These are phyloP conservation scores for Ophiostoma ips DNA, from an alignment of 2,329 filamentous ascomycete species.

Conservation along the genomic window DNA sequence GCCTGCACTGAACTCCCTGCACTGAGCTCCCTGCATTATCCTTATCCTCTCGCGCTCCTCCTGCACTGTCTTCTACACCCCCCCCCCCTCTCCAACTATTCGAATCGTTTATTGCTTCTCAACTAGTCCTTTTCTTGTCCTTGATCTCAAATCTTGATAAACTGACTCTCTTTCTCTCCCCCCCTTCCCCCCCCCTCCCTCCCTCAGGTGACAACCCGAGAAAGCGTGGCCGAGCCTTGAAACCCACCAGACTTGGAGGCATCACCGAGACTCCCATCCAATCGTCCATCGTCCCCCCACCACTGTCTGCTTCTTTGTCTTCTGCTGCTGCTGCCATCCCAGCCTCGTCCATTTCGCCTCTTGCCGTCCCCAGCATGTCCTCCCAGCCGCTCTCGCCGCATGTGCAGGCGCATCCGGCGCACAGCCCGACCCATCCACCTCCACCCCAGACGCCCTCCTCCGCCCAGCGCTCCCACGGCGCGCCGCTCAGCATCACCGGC, in stretches of 20 bases:
- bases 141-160: too few species aligned
- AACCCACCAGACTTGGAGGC: constrained; percentile 35
- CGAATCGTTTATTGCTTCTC: too few species aligned
- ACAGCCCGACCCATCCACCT: constrained; percentile 4
- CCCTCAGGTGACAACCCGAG: constrained; percentile 27
- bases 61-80: neutral
- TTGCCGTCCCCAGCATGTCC: constrained; percentile 10
- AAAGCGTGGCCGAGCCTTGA: constrained; percentile 51
- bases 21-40: too few species aligned
- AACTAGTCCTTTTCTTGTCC: too few species aligned
- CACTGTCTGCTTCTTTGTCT: neutral
- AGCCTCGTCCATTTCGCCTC: neutral
- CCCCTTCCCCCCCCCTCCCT: neutral
- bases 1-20: too few species aligned
- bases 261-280: constrained; percentile 41
- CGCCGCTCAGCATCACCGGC: too few species aligned
- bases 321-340: neutral
- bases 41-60: neutral
- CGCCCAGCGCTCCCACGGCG: constrained; percentile 12
- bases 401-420: constrained; percentile 6
- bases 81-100: neutral
- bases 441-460: neutral
- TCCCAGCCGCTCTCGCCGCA: constrained; percentile 7
- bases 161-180: too few species aligned
- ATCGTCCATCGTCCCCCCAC: constrained; percentile 7